Evolutionary conservation across 371 early-diverging fungal species (phyloP), one percentile per base, ranked within the genome.

Genomic region (Antonospora locustae): DNA sequence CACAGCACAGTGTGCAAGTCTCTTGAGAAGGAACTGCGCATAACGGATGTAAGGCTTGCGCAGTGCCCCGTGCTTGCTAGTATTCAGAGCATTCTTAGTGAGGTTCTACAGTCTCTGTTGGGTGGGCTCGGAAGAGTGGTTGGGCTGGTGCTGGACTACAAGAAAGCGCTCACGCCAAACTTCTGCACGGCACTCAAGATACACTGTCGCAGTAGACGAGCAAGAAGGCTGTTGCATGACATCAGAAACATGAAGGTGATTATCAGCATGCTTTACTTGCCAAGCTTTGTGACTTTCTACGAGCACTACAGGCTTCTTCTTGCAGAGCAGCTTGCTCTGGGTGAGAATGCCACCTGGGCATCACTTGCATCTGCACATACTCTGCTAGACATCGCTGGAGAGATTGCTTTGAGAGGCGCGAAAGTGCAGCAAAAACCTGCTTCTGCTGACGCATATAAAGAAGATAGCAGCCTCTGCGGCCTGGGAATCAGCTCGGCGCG

Each of bases 1-100:
- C 58, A 64, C 25, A 34, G 55, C 20, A 6, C 22, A 38, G 30
- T 71, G 19, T 43, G 38, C 12, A 27, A 63, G 41, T 55, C 55
- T 16, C 39, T 70, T 22, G 28, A 19, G 14, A 40, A 49, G 6
- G 61, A 63, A 7, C 32, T 51, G 1, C 28, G 54, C n/a, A 23
- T 50, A 32, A 34, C 14, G 11, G 40, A 63, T 25, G 40, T 59
- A 4, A 50, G 54, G 16, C 34, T 66, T 25, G 58, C 41, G 27
- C 30, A 63, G 44, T 22, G 36, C 3, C 24, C 50, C 5, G 25
- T 45, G 1, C 12, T 50, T 1, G 40, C 52, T 11, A 55, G 61
- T 7, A n/a, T 66, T 5, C 55, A 56, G 28, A 27, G 58, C 7
- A 20, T 66, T 2, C 16, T 63, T 6, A 17, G 52, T 14, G 66